A percentile compares a stretch with the other conserved stretches of the same genome.
phyloP scores from a whole-genome alignment of 148 eudicot genomes.

The Limonium bicolor region DNA sequence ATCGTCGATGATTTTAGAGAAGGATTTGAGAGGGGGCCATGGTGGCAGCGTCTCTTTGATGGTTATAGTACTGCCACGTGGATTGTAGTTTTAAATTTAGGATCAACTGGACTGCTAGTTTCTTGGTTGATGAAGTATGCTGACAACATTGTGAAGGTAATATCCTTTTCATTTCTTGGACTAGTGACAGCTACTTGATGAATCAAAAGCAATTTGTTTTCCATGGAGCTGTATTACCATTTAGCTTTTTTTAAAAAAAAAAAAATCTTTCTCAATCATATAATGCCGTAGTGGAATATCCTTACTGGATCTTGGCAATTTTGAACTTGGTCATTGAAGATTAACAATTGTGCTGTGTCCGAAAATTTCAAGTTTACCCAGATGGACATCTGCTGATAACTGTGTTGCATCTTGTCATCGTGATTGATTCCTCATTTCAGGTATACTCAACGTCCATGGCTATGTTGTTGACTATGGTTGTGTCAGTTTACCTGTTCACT shows the following conservation, averaged over 20 bases:
- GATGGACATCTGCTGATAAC: too few species aligned
- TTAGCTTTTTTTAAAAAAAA: neutral
- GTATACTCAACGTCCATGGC: constrained; percentile 99
- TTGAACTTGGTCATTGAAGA: too few species aligned
- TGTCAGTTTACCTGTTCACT: constrained; percentile 59
- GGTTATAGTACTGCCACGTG: constrained; percentile 81
- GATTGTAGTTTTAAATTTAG: constrained; percentile 91
- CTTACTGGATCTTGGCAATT: too few species aligned
- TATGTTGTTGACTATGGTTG: constrained; percentile 80
- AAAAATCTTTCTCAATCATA: neutral
- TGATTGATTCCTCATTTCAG: constrained; percentile 20
- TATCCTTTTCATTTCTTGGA: neutral
- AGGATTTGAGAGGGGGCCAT: constrained; percentile 83
- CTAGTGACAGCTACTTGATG: neutral
- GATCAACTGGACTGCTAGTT: constrained; percentile 85
- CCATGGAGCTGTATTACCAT: neutral
- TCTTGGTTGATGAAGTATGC: constrained; percentile 99
- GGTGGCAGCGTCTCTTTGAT: constrained; percentile 86
- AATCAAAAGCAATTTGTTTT: neutral
- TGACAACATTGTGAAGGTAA: constrained; percentile 87
- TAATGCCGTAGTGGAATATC: too few species aligned
- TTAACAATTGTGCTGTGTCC: too few species aligned
- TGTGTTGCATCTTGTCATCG: neutral
- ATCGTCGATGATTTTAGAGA: constrained; percentile 67
- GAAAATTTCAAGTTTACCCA: too few species aligned